Evolutionary conservation across 192 early-diverging fungal species (phyloP).

Genomic region (Haplosporangium gracile): DNA sequence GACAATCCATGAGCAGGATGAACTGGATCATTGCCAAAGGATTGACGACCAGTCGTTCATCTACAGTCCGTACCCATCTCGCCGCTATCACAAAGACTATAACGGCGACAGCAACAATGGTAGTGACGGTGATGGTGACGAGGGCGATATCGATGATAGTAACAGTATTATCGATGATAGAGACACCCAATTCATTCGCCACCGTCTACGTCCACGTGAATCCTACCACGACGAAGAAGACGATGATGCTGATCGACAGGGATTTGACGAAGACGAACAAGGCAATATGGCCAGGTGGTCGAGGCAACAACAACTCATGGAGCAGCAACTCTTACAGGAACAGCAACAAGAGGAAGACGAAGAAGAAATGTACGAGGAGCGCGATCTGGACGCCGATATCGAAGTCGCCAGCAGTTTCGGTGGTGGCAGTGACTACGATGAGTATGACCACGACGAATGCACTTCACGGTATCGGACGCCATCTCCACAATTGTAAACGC

Average conservation of each 20-base stretch:
- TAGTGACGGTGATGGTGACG: no score
- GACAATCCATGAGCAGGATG: neutral
- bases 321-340: neutral
- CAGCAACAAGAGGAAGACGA: constrained; percentile 1
- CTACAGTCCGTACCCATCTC: neutral
- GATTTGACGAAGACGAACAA: neutral
- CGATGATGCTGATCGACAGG: neutral
- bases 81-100: neutral
- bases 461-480: neutral
- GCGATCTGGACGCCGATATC: constrained; percentile 33
- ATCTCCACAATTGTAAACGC: neutral
- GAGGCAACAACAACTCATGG: neutral
- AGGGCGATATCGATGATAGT: no score
- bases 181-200: neutral
- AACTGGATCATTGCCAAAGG: neutral
- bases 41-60: neutral
- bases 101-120: neutral
- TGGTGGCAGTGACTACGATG: constrained; percentile 4
- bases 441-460: neutral
- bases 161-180: no score
- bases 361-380: constrained; percentile 10
- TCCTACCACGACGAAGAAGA: neutral
- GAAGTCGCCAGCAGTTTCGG: constrained; percentile 18
- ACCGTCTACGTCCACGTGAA: neutral
- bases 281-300: neutral